phyloP scores from a whole-genome alignment of 192 early-diverging fungal genomes.

The Chytriomyces sp. region DNA sequence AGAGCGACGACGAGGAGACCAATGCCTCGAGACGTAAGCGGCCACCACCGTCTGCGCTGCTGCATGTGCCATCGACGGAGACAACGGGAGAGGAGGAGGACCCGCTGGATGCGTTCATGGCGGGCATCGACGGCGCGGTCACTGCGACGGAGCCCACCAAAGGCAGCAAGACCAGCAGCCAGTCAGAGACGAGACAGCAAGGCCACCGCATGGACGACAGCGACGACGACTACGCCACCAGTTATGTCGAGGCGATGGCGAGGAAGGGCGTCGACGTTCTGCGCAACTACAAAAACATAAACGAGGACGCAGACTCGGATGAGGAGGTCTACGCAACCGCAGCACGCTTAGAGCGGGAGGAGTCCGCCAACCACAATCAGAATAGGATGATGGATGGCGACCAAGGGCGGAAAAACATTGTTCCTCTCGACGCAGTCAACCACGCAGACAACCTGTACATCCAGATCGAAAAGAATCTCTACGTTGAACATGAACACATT shows the following conservation, averaged over 20 bases:
- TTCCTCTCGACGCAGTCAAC: slow-evolving; percentile 66
- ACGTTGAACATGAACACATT: slow-evolving; percentile 79
- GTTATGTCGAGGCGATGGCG: slow-evolving; percentile 67
- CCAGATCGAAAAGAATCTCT: slow-evolving; percentile 76
- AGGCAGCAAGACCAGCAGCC: slow-evolving; percentile 17
- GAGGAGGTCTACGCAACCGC: slow-evolving; percentile 86
- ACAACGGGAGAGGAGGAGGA: slow-evolving; percentile 50
- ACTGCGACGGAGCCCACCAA: not conserved
- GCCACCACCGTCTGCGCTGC: no score
- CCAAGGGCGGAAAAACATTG: slow-evolving; percentile 63
- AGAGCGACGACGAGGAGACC: no score
- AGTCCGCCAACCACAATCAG: slow-evolving; percentile 31
- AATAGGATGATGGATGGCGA: slow-evolving; percentile 20
- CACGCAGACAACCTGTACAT: slow-evolving; percentile 68
- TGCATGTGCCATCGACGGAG: no score
- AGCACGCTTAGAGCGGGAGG: slow-evolving; percentile 50
- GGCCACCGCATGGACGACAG: slow-evolving; percentile 34
- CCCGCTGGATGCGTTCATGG: slow-evolving; percentile 85
- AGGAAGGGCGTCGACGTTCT: slow-evolving; percentile 68
- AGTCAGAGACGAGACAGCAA: slow-evolving; percentile 48
- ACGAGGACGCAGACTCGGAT: slow-evolving; percentile 56
- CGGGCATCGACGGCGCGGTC: slow-evolving; percentile 59
- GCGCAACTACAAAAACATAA: slow-evolving; percentile 48
- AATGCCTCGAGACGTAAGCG: no score
- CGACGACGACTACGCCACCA: slow-evolving; percentile 50